These are phyloP conservation scores for Fraxinus velutina DNA, from an alignment of 305 asterid genomes.

Conservation along the genomic window DNA sequence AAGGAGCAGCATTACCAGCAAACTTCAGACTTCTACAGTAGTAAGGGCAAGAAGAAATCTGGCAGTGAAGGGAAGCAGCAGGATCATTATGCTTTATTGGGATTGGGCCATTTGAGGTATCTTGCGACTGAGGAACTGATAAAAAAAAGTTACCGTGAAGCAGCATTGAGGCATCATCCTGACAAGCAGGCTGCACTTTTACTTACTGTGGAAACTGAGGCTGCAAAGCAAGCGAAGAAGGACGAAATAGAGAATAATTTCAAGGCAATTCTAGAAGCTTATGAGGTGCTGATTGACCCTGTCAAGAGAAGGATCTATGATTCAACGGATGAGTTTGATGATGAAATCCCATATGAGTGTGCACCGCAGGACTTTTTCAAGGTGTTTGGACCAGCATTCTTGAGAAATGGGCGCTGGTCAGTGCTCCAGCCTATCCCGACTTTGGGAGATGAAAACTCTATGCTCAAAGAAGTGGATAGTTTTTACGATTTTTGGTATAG, in stretches of 20 bases:
- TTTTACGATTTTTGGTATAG: conserved; percentile 87
- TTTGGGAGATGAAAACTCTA: conserved; percentile 71
- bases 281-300: conserved; percentile 85
- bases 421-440: conserved; percentile 62
- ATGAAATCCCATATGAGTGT: conserved; percentile 81
- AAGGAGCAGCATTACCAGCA: conserved; percentile 53
- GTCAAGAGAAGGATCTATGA: conserved; percentile 84
- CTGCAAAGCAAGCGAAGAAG: conserved; percentile 79
- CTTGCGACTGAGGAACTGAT: conserved; percentile 97
- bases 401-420: conserved; percentile 99
- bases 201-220: conserved; percentile 78
- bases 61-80: conserved; percentile 64
- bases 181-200: conserved; percentile 89
- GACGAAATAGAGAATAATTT: conserved; percentile 88
- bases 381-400: conserved; percentile 91
- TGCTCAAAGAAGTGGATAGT: conserved; percentile 63
- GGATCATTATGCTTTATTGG: conserved; percentile 92
- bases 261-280: conserved; percentile 89
- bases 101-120: conserved; percentile 87
- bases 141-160: conserved; percentile 74
- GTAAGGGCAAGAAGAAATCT: conserved; percentile 82
- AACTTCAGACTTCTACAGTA: conserved; percentile 75
- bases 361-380: conserved; percentile 87
- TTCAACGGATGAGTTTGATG: conserved; percentile 98
- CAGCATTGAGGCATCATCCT: conserved; percentile 89